Evolutionary conservation across 805 yeast species (phyloP).

Genomic region (Wickerhamomyces strasburgensis): DNA sequence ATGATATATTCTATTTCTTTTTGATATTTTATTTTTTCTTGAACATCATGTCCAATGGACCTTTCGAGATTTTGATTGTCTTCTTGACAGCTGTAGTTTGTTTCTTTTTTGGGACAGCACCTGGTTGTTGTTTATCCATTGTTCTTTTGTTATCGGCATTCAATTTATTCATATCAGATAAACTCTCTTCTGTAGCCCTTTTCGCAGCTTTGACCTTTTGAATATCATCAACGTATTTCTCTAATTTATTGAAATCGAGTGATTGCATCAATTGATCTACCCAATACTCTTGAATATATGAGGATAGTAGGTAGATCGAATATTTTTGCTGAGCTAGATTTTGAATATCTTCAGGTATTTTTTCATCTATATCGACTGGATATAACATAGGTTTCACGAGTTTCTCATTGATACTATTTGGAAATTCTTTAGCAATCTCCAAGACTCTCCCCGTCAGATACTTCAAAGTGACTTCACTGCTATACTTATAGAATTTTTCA

Average conservation of each 20-base stretch:
- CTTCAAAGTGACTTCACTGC: constrained; percentile 31
- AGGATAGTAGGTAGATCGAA: constrained; percentile 44
- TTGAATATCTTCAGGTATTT: constrained; percentile 33
- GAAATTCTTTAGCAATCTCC: constrained; percentile 33
- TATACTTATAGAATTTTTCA: constrained; percentile 41
- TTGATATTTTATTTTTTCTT: constrained; percentile 32
- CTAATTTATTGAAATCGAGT: constrained; percentile 29
- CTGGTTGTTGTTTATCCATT: neutral
- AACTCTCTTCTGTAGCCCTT: constrained; percentile 29
- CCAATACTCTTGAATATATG: constrained; percentile 31
- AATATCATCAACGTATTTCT: constrained; percentile 21
- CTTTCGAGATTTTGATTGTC: constrained; percentile 51
- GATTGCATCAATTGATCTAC: constrained; percentile 23
- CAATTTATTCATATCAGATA: constrained; percentile 23
- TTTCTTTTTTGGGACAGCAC: constrained; percentile 21
- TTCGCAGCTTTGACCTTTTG: constrained; percentile 21
- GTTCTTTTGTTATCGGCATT: constrained; percentile 17
- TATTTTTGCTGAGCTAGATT: constrained; percentile 32
- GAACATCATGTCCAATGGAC: constrained; percentile 66
- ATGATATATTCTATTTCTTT: too few relatives aligned
- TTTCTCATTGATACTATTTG: constrained; percentile 27
- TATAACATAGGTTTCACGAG: constrained; percentile 24
- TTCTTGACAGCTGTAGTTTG: constrained; percentile 29
- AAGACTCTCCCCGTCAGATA: constrained; percentile 37
- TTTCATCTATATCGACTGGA: constrained; percentile 26